phyloP scores from a whole-genome alignment of 495 filamentous ascomycete genomes.

The Trichoderma reesei region DNA sequence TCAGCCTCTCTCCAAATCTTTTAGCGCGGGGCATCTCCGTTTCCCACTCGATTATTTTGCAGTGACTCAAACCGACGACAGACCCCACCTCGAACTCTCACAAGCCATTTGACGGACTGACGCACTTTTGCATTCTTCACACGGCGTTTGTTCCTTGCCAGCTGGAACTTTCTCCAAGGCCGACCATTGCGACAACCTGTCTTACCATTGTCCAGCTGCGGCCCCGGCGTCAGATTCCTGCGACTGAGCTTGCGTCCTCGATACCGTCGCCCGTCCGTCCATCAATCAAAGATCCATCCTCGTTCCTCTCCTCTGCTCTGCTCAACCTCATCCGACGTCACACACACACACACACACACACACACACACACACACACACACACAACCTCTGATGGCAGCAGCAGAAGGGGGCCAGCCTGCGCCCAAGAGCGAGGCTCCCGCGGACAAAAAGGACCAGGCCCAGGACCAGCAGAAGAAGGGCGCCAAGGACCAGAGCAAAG shows the following conservation, averaged over 20 bases:
- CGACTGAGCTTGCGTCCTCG: no score
- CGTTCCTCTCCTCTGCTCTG: no score
- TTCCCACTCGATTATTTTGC: neutral
- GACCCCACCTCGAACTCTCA: slow-evolving; percentile 6
- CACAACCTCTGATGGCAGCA: neutral
- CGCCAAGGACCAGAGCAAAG: slow-evolving; percentile 8
- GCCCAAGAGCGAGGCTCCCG: slow-evolving; percentile 1
- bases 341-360: no score
- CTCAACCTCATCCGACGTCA: no score
- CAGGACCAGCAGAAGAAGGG: neutral
- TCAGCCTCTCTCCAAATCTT: neutral
- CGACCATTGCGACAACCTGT: neutral
- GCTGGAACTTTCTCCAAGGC: neutral
- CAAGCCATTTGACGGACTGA: neutral
- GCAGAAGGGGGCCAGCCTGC: slow-evolving; percentile 4
- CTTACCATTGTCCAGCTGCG: no score
- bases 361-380: no score
- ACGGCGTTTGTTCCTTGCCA: neutral
- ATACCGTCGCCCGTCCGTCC: neutral
- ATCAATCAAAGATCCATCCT: no score
- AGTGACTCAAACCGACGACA: slow-evolving; percentile 1
- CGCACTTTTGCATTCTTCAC: neutral
- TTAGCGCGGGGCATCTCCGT: slow-evolving; percentile 6
- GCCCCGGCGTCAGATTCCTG: no score
- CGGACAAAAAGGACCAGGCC: neutral